These are phyloP conservation scores for Halteria grandinella DNA, from an alignment of 73 alveolate genomes.

Conservation along the genomic window DNA sequence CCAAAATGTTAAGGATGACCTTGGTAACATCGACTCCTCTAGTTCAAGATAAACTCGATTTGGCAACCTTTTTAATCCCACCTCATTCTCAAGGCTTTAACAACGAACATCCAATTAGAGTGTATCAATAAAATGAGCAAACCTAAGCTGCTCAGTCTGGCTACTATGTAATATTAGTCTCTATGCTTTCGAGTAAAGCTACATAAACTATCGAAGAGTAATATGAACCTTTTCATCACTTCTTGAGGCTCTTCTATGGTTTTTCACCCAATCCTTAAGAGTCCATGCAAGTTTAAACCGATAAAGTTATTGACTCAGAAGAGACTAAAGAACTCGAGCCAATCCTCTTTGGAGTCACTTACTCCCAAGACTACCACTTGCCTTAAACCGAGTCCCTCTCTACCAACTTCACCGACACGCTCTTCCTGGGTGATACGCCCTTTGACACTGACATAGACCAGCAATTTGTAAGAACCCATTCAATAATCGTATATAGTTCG, in stretches of 20 bases:
- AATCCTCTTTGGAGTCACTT: slow-evolving; percentile 23
- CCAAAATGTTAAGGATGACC: not conserved
- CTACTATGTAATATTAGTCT: slow-evolving; percentile 8
- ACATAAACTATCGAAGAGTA: not conserved
- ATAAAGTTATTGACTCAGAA: slow-evolving; percentile 18
- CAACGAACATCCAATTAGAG: slow-evolving; percentile 55
- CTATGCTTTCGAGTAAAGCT: slow-evolving; percentile 38
- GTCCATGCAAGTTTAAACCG: not conserved
- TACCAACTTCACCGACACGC: slow-evolving; percentile 1
- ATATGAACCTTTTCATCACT: not conserved
- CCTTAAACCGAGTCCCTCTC: not conserved
- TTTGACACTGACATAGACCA: slow-evolving; percentile 57
- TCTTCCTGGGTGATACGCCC: slow-evolving; percentile 39
- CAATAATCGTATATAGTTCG: not conserved
- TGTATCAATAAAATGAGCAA: slow-evolving; percentile 23
- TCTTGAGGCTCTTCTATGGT: not conserved
- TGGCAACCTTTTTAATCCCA: slow-evolving; percentile 58
- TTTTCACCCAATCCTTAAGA: slow-evolving; percentile 2
- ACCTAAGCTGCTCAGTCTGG: slow-evolving; percentile 29
- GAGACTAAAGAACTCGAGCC: slow-evolving; percentile 1
- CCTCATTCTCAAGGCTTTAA: slow-evolving; percentile 25
- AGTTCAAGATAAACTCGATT: not conserved
- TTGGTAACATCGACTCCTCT: slow-evolving; percentile 19
- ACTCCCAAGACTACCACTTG: slow-evolving; percentile 32
- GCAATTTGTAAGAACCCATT: slow-evolving; percentile 29